Percentiles rank a stretch among this genome's conserved stretches.
These are phyloP conservation scores for Aspergillus chevalieri DNA, from an alignment of 2,329 filamentous ascomycete species.

Conservation along the genomic window DNA sequence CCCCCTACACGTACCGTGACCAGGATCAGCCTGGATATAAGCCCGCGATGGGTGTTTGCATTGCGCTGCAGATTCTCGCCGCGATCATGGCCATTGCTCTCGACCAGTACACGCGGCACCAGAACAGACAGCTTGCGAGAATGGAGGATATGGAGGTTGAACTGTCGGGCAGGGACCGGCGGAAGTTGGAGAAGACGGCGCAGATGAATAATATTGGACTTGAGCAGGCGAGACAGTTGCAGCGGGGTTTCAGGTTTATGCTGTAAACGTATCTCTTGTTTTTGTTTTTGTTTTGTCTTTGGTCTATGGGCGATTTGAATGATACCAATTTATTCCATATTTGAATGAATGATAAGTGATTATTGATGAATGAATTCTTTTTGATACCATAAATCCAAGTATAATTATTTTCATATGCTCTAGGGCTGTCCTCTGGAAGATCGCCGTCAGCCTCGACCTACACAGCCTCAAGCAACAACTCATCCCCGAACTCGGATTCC, in stretches of 20 bases:
- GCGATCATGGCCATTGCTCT: conserved; percentile 22
- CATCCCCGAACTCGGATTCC: no score
- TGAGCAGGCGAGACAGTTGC: conserved; percentile 41
- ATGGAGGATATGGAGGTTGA: conserved; percentile 21
- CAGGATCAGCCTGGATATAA: conserved; percentile 31
- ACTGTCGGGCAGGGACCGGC: conserved; percentile 40
- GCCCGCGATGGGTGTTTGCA: conserved; percentile 32
- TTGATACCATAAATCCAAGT: no score
- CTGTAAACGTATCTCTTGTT: conserved; percentile 18
- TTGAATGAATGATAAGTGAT: no score
- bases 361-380: no score
- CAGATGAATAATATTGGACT: conserved; percentile 44
- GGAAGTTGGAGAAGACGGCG: conserved; percentile 41
- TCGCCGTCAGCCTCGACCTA: no score
- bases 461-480: no score
- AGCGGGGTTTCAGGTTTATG: conserved; percentile 48
- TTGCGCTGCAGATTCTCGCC: conserved; percentile 26
- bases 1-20: conserved; percentile 39
- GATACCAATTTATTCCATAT: no score
- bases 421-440: no score
- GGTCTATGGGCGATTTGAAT: no score
- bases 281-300: no score
- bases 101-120: conserved; percentile 24
- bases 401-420: no score
- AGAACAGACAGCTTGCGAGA: conserved; percentile 42